Conservation (phyloP, 306 rosid species). For the Malus orientalis region DNA sequence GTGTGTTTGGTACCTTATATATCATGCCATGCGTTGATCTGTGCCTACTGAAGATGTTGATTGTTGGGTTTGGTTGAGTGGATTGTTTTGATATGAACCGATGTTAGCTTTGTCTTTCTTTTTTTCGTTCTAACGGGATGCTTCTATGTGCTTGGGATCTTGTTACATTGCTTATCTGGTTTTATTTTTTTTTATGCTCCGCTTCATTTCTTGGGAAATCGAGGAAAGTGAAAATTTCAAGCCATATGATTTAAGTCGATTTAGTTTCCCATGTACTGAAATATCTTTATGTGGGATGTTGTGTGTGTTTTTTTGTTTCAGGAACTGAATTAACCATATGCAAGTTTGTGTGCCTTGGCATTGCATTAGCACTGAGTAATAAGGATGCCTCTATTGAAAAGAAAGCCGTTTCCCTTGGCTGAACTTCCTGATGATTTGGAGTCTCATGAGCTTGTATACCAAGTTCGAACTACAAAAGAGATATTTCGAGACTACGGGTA, state of each 20-base stretch:
- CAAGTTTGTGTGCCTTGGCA: neutral
- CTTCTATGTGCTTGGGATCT: neutral
- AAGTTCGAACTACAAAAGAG: constrained; percentile 83
- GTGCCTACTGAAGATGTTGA: neutral
- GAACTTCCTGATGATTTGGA: constrained; percentile 66
- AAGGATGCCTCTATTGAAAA: constrained; percentile 77
- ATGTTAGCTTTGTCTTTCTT: neutral
- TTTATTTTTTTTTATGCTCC: neutral
- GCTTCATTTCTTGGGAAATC: neutral
- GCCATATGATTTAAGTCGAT: neutral
- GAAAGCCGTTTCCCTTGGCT: constrained; percentile 58
- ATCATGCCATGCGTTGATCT: neutral
- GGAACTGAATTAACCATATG: neutral
- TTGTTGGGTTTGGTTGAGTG: neutral
- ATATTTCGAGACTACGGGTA: constrained; percentile 75
- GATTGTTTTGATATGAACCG: neutral
- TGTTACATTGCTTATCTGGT: neutral
- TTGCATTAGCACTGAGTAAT: neutral
- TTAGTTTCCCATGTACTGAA: neutral
- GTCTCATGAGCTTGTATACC: constrained; percentile 61
- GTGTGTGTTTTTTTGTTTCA: neutral
- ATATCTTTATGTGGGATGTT: neutral
- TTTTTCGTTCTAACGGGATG: neutral
- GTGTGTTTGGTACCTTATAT: neutral
- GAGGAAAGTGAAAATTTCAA: neutral